A percentile compares a stretch with the other conserved stretches of the same genome.
phyloP scores from a whole-genome alignment of 352 stramenopile genomes.

The Albugo candida region DNA sequence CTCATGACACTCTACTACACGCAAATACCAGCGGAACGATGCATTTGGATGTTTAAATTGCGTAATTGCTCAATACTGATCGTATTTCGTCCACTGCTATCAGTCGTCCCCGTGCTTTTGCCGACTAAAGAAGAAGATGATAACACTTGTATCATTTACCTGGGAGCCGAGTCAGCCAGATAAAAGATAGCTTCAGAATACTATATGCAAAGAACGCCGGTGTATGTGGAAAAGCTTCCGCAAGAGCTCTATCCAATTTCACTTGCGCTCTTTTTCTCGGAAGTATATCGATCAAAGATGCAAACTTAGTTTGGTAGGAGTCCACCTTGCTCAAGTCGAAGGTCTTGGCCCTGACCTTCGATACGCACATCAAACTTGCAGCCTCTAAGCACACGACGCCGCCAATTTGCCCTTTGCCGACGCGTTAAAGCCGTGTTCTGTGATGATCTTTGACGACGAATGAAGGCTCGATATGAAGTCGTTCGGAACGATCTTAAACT shows the following conservation, averaged over 20 bases:
- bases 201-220: slow-evolving; percentile 15
- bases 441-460: no score
- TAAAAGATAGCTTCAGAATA: slow-evolving; percentile 31
- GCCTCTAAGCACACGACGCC: slow-evolving; percentile 31
- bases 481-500: slow-evolving; percentile 58
- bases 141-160: slow-evolving; percentile 44
- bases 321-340: slow-evolving; percentile 44
- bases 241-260: slow-evolving; percentile 48
- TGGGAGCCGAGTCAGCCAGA: slow-evolving; percentile 24
- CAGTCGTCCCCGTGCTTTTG: slow-evolving; percentile 26
- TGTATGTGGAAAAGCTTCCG: slow-evolving; percentile 43
- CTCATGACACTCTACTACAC: no score
- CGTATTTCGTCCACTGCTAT: slow-evolving; percentile 55
- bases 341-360: slow-evolving; percentile 61
- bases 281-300: slow-evolving; percentile 28
- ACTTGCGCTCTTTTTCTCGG: slow-evolving; percentile 25
- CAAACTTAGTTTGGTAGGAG: slow-evolving; percentile 58
- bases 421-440: no score
- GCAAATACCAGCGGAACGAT: no score
- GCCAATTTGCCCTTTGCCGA: no score
- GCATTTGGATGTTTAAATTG: no score
- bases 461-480: slow-evolving; percentile 54
- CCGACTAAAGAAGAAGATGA: slow-evolving; percentile 46
- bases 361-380: slow-evolving; percentile 64
- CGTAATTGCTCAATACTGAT: slow-evolving; percentile 54